A percentile compares a stretch with the other conserved stretches of the same genome.
Conservation (phyloP, 2,329 filamentous ascomycete species). For the Simplicillium aogashimaense region DNA sequence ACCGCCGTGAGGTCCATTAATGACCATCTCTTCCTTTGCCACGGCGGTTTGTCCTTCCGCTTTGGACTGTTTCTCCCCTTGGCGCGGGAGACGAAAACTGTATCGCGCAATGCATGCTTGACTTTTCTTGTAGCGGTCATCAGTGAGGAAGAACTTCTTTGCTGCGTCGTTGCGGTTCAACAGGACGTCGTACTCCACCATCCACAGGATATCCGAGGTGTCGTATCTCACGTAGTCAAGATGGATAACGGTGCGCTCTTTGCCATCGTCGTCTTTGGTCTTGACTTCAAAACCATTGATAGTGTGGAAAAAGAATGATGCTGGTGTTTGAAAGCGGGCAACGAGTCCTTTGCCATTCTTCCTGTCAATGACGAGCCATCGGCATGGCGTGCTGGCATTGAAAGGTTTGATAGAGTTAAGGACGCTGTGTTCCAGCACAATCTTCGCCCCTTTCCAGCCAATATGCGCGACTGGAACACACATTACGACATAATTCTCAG, state of each 20-base stretch:
- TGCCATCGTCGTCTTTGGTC: conserved; percentile 21
- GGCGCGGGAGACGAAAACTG: conserved; percentile 25
- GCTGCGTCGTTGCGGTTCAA: conserved; percentile 39
- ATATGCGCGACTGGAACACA: conserved; percentile 62
- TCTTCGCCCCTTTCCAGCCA: conserved; percentile 43
- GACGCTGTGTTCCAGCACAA: conserved; percentile 58
- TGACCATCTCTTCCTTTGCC: conserved; percentile 29
- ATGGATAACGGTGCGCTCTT: conserved; percentile 36
- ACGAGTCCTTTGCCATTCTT: conserved; percentile 52
- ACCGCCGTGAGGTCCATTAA: conserved; percentile 42
- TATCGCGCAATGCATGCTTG: conserved; percentile 32
- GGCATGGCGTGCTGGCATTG: conserved; percentile 42
- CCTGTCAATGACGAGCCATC: conserved; percentile 70
- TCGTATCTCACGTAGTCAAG: conserved; percentile 58
- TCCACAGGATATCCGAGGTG: conserved; percentile 53
- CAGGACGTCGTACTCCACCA: conserved; percentile 62
- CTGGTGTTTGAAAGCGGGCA: conserved; percentile 54
- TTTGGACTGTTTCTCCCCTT: neutral
- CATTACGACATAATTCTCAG: conserved; percentile 59
- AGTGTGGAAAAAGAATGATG: conserved; percentile 72
- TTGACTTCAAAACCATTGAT: conserved; percentile 66
- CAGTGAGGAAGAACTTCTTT: conserved; percentile 29
- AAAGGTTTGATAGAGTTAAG: conserved; percentile 59
- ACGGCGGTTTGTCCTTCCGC: conserved; percentile 9
- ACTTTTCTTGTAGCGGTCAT: conserved; percentile 23